Conservation (phyloP, 116 monocot genomes). For the Iris pallida region DNA sequence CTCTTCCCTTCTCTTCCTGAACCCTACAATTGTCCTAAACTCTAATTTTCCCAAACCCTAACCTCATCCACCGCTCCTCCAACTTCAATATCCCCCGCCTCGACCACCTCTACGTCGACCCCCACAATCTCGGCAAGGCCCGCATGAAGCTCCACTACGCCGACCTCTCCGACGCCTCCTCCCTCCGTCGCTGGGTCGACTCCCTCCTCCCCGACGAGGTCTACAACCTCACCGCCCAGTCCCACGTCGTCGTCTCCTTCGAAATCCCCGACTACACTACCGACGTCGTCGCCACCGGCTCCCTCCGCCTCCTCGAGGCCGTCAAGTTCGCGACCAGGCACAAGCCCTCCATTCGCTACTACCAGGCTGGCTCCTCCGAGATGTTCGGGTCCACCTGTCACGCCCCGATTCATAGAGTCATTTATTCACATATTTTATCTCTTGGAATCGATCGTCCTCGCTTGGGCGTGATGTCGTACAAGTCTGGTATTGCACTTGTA, state of each 20-base stretch:
- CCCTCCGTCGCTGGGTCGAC: conserved; percentile 89
- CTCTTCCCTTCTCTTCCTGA: too few relatives aligned
- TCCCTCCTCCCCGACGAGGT: conserved; percentile 61
- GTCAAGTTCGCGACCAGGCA: conserved; percentile 20
- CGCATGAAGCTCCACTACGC: conserved; percentile 95
- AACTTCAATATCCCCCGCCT: too few relatives aligned
- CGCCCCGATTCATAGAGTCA: too few relatives aligned
- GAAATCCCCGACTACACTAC: conserved; percentile 48
- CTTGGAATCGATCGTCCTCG: too few relatives aligned
- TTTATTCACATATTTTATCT: too few relatives aligned
- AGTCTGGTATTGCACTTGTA: too few relatives aligned
- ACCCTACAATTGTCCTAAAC: too few relatives aligned
- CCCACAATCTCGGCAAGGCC: conserved; percentile 68
- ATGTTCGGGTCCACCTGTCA: conserved; percentile 52
- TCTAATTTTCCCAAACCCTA: too few relatives aligned
- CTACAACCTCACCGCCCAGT: conserved; percentile 55
- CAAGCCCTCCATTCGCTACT: not conserved
- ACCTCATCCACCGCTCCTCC: too few relatives aligned
- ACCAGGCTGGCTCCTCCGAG: conserved; percentile 51
- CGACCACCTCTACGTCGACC: too few relatives aligned
- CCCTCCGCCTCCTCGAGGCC: conserved; percentile 44
- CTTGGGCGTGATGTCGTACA: too few relatives aligned
- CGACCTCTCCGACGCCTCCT: conserved; percentile 90
- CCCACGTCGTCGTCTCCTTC: conserved; percentile 48
- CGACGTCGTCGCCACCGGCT: conserved; percentile 46